Percentiles rank a stretch among this genome's conserved stretches.
These are phyloP conservation scores for Cajanus cajan DNA, from an alignment of 306 rosid genomes.

Conservation along the genomic window DNA sequence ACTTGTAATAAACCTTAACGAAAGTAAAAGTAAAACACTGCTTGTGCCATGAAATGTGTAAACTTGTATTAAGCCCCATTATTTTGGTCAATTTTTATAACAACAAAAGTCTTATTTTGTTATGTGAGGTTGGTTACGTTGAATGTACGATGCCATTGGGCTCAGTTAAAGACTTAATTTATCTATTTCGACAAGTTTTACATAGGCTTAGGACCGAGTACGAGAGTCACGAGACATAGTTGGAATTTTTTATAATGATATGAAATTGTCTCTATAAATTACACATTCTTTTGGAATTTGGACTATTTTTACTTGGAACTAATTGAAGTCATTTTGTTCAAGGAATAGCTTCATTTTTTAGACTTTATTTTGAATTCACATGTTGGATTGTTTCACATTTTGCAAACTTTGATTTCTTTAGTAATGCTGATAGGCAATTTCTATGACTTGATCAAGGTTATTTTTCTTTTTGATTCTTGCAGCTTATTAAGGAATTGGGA, in stretches of 20 bases:
- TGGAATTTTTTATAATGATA: background rate
- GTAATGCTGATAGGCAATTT: background rate
- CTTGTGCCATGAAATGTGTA: background rate
- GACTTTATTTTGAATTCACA: background rate
- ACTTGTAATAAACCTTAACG: constrained; percentile 5
- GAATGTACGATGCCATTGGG: too few species aligned
- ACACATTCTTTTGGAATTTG: background rate
- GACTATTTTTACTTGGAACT: background rate
- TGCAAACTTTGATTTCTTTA: constrained; percentile 16
- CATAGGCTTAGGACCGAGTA: too few species aligned
- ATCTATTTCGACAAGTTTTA: too few species aligned
- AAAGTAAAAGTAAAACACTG: background rate
- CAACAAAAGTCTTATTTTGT: too few species aligned
- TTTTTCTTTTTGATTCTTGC: constrained; percentile 33
- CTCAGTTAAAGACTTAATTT: too few species aligned
- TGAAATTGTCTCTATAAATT: constrained; percentile 3
- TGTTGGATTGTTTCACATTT: background rate
- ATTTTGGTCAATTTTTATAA: too few species aligned
- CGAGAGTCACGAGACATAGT: too few species aligned
- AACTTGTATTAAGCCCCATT: background rate
- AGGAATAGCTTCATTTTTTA: background rate
- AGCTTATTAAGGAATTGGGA: constrained; percentile 86
- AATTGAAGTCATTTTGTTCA: background rate
- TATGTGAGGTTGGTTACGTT: too few species aligned
- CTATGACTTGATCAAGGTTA: background rate